A percentile compares a stretch with the other conserved stretches of the same genome.
These are phyloP conservation scores for Podila clonocystis DNA, from an alignment of 192 early-diverging fungal genomes.

Conservation along the genomic window DNA sequence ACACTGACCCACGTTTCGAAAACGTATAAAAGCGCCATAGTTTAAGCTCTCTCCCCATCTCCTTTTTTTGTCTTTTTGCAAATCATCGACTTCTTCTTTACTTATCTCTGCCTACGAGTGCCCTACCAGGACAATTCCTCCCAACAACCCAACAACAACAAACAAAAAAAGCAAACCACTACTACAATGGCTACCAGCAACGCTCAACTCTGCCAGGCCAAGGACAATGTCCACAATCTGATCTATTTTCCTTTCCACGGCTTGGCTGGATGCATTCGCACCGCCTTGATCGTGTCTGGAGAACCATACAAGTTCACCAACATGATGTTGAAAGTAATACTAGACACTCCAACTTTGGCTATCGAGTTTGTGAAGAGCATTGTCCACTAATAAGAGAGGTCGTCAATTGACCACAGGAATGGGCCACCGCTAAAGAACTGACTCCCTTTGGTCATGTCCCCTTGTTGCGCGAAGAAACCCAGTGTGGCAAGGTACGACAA, in stretches of 20 bases:
- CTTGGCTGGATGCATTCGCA: slow-evolving; percentile 21
- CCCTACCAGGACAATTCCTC: too few species aligned
- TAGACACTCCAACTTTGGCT: not conserved
- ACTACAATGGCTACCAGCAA: not conserved
- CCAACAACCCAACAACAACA: not conserved
- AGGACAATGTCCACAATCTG: slow-evolving; percentile 30
- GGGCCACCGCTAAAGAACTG: slow-evolving; percentile 51
- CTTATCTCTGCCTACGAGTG: too few species aligned
- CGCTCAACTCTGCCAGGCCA: slow-evolving; percentile 10
- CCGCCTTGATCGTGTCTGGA: slow-evolving; percentile 5
- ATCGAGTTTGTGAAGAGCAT: not conserved
- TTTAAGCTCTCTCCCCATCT: too few species aligned
- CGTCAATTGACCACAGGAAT: slow-evolving; percentile 17
- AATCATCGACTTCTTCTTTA: too few species aligned
- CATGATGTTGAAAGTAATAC: slow-evolving; percentile 8
- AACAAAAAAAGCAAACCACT: not conserved
- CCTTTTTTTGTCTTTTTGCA: too few species aligned
- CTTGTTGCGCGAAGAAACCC: slow-evolving; percentile 47
- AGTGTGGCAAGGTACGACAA: slow-evolving; percentile 19
- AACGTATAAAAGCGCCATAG: too few species aligned
- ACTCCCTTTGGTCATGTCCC: slow-evolving; percentile 63
- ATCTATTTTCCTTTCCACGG: slow-evolving; percentile 44
- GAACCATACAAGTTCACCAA: slow-evolving; percentile 23
- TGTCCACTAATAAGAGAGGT: not conserved
- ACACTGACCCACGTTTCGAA: too few species aligned